Base-by-base conservation (phyloP, 2,329 filamentous ascomycete species). In the Xylaria sp. region DNA sequence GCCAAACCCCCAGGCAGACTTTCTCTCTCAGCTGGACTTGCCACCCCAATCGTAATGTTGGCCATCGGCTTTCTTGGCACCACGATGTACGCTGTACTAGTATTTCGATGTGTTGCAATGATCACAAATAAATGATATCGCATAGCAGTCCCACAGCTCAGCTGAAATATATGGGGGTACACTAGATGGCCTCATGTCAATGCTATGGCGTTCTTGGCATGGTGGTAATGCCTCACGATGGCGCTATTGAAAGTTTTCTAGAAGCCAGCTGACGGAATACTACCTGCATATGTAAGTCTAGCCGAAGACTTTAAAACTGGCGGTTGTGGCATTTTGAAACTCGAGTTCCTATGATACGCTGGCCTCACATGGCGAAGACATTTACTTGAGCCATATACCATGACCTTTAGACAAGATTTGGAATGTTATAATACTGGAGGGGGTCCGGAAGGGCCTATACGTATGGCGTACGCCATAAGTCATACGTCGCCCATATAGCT, bases 201-300 rank as follows among this genome's bases (percentile, higher is more conserved):
- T 14, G 15, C n/a, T 19, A 23, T 46, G 33, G 56, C 38, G 46
- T 28, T 37, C 40, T 57, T 12, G 12, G 35, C 47, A 25, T 57
- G 25, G 25, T 54, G 37, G 57, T n/a, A 25, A 46, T 45, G n/a
- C 38, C 47, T 23, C 17, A 35, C 28, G 2, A 37, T 12, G 47
- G 14, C 40, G n/a, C 57, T 35, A 61, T 47, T 25, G 37, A 60
- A 52, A 50, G 15, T 4, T 6, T 64, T 61, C 61, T 61, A 61
- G 61, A 64, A 64, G 47, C 28, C 21, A 43, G 60, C 9, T 2
- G n/a, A n/a, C n/a, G 31, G 17, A 35, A 45, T 17, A 61, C n/a
- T 14, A 19, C 17, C 33, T 31, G 3, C 25, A 43, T 35, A 11
- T 19, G 12, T 21, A 11, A 17, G 4, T 17, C 14, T 31, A 5